Percentiles rank a stretch among this genome's conserved stretches.
Conservation (phyloP, 345 rosid genomes). For the Abelmoschus esculentus region DNA sequence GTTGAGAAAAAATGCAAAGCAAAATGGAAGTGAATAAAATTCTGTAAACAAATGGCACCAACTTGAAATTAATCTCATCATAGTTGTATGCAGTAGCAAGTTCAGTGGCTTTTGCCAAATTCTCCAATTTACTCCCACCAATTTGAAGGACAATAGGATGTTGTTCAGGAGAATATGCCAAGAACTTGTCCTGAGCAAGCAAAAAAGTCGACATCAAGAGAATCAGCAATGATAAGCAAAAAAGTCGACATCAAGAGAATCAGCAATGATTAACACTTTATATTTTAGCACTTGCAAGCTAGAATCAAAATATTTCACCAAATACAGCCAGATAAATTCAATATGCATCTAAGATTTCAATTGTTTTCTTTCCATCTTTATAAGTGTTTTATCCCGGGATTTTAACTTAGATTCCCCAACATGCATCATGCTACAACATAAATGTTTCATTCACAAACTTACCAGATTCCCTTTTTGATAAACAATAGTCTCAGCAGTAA, state of each 20-base stretch:
- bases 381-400: neutral
- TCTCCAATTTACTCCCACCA: constrained; percentile 85
- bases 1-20: constrained; percentile 8
- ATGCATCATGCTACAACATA: neutral
- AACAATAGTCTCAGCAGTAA: constrained; percentile 94
- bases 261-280: neutral
- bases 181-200: constrained; percentile 80
- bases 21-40: constrained; percentile 8
- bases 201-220: constrained; percentile 13
- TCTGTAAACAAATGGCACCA: constrained; percentile 17
- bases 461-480: constrained; percentile 66
- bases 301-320: neutral
- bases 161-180: constrained; percentile 78
- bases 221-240: constrained; percentile 18
- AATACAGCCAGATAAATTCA: neutral
- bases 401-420: neutral
- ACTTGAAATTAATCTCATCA: constrained; percentile 98
- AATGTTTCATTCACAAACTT: constrained; percentile 5
- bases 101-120: constrained; percentile 79
- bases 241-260: constrained; percentile 8
- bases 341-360: neutral
- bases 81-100: constrained; percentile 71
- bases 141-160: constrained; percentile 96
- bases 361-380: neutral
- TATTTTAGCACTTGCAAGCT: neutral